phyloP scores from a whole-genome alignment of 2,329 filamentous ascomycete genomes.

The Phoma herbarum region DNA sequence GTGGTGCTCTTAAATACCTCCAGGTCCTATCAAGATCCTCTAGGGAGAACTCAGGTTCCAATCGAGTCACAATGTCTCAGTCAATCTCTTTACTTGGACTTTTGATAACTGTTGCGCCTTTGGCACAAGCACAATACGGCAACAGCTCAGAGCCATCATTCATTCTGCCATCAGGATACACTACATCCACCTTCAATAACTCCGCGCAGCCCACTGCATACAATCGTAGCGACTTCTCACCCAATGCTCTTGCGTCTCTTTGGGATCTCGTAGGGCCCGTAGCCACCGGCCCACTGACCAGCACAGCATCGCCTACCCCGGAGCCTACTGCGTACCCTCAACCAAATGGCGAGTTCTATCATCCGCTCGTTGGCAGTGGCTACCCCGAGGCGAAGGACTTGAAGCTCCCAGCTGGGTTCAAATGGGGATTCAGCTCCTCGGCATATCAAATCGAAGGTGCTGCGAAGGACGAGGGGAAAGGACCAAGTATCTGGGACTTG shows the following conservation, averaged over 20 bases:
- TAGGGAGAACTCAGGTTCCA: background rate
- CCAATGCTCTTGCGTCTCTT: conserved; percentile 57
- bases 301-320: conserved; percentile 54
- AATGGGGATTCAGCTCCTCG: conserved; percentile 54
- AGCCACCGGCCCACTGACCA: conserved; percentile 53
- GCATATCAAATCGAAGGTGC: conserved; percentile 57
- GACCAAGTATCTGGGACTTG: conserved; percentile 56
- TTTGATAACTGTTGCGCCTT: conserved; percentile 27
- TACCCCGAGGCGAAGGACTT: conserved; percentile 43
- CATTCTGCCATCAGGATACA: conserved; percentile 46
- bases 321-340: conserved; percentile 53
- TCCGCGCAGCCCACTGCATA: conserved; percentile 56
- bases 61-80: conserved; percentile 32
- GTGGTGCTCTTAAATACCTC: conserved; percentile 5
- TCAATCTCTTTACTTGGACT: conserved; percentile 26
- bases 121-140: conserved; percentile 11
- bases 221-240: conserved; percentile 57
- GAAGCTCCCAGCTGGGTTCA: conserved; percentile 55
- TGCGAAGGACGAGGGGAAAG: conserved; percentile 54
- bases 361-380: conserved; percentile 54
- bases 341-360: conserved; percentile 51
- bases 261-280: conserved; percentile 58
- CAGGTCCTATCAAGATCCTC: background rate
- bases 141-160: conserved; percentile 34
- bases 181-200: conserved; percentile 52